Evolutionary conservation across 2,329 filamentous ascomycete genomes (phyloP), one percentile per base, ranked within the genome.

Genomic region (Fusarium longipes): DNA sequence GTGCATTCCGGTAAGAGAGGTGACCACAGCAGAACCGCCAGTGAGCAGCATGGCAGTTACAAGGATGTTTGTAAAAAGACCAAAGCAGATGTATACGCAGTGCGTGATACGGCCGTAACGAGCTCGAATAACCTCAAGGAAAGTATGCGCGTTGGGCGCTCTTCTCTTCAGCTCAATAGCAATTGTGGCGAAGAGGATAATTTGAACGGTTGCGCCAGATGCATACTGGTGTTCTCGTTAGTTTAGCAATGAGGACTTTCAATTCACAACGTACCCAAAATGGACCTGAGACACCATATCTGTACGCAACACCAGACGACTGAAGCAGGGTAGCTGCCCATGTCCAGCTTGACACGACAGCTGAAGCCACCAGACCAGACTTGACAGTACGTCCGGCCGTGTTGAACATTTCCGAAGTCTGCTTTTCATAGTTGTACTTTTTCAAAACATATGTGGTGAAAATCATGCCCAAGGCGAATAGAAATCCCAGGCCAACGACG

Each of bases 261-360:
- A 2, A 12, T 12, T 2, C 1, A 6, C 8, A 2, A 45, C 63
- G 11, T 25, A 67, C 63, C 85, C 84, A 87, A 43, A 85, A 84
- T 11, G 81, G 81, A 15, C 87, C 88, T 0, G 86, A 84, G 36
- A 91, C 84, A 14, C 89, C 91, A 74, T 95, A 95, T 65, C 87
- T 83, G 77, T 97, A 97, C 64, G 92, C 92, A 18, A 97, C 91
- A n/a, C 89, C 87, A 1, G 91, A 90, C 2, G 88, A 91, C 74
- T 96, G 92, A 4, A 96, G 83, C 2, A 95, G 82, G 0, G 92
- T 96, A 22, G 92, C 93, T 1, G 93, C 93, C 93, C 93, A 97
- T 0, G 93, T 97, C 93, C 94, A 97, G 7, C 91, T 93, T 17
- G 91, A 94, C 5, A 97, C 93, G n/a, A 97, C 93, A 17, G 93